Conservation (phyloP, 2,329 filamentous ascomycete genomes). For the Stagonosporopsis cucurbitacearum region DNA sequence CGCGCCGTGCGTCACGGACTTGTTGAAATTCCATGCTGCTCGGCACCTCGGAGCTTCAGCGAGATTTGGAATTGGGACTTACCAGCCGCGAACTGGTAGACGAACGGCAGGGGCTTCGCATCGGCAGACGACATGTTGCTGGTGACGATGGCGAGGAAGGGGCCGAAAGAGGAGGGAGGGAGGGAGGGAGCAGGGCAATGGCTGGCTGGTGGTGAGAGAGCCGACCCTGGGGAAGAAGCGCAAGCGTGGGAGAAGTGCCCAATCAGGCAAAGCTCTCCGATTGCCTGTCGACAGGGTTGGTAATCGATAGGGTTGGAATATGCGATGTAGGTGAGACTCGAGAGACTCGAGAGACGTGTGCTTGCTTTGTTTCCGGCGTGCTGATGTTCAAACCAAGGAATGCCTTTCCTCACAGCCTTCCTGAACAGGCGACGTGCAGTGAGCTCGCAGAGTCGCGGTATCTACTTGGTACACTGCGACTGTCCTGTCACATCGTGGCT, state of each 20-base stretch:
- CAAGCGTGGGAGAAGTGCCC: slow-evolving; percentile 39
- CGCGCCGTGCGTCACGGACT: slow-evolving; percentile 7
- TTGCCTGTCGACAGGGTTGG: neutral
- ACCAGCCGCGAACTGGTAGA: slow-evolving; percentile 95
- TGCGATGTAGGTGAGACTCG: neutral
- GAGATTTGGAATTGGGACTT: slow-evolving; percentile 48
- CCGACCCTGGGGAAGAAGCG: slow-evolving; percentile 38
- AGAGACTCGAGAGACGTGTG: neutral
- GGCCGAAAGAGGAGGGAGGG: slow-evolving; percentile 2
- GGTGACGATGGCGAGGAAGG: slow-evolving; percentile 17
- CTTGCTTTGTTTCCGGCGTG: neutral
- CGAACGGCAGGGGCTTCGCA: slow-evolving; percentile 80
- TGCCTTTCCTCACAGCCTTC: neutral
- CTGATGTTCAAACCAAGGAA: neutral
- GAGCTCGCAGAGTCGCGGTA: neutral
- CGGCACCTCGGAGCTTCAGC: slow-evolving; percentile 29
- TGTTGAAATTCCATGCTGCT: slow-evolving; percentile 9
- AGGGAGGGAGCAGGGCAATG: slow-evolving; percentile 20
- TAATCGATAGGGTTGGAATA: neutral
- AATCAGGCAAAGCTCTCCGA: slow-evolving; percentile 7
- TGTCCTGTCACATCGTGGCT: neutral
- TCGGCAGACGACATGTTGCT: slow-evolving; percentile 57
- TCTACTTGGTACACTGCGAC: neutral
- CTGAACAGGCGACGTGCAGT: neutral
- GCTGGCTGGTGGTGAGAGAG: slow-evolving; percentile 21